These are phyloP conservation scores for Colletotrichum sublineola DNA, from an alignment of 2,329 filamentous ascomycete species.

Conservation along the genomic window DNA sequence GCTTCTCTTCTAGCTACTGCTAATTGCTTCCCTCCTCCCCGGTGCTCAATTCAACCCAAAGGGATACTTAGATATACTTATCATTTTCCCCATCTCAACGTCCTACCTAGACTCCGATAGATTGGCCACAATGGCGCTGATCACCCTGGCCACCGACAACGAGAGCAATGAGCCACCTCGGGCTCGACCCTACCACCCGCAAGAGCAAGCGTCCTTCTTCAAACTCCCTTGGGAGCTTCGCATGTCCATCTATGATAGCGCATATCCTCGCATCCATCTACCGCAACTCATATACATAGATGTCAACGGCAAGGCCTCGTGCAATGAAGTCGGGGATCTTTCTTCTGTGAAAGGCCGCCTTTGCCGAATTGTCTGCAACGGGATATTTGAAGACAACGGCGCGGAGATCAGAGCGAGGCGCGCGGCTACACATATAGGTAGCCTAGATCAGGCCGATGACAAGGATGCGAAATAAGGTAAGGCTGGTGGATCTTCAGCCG, in stretches of 20 bases:
- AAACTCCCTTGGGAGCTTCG: slow-evolving; percentile 23
- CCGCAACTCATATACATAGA: slow-evolving; percentile 13
- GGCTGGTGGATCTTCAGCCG: slow-evolving; percentile 39
- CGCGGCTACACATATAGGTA: not conserved
- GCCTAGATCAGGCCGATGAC: slow-evolving; percentile 8
- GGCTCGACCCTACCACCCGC: not conserved
- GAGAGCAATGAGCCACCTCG: not conserved
- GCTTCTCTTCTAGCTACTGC: not conserved
- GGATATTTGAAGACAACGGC: not conserved
- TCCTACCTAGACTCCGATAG: no score
- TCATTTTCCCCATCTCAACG: not conserved
- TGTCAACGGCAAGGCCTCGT: slow-evolving; percentile 3
- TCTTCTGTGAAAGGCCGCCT: not conserved
- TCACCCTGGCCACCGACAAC: not conserved
- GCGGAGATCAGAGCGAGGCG: slow-evolving; percentile 13
- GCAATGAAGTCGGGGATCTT: not conserved
- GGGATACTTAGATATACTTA: no score
- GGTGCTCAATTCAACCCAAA: not conserved
- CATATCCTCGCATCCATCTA: slow-evolving; percentile 23
- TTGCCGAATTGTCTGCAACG: slow-evolving; percentile 1
- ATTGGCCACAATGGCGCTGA: not conserved
- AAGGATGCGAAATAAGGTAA: slow-evolving; percentile 41
- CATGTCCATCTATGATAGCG: slow-evolving; percentile 11
- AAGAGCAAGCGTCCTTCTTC: slow-evolving; percentile 27
- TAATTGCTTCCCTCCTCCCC: not conserved